phyloP scores from a whole-genome alignment of 148 eudicot genomes.

The Diospyros kaki region DNA sequence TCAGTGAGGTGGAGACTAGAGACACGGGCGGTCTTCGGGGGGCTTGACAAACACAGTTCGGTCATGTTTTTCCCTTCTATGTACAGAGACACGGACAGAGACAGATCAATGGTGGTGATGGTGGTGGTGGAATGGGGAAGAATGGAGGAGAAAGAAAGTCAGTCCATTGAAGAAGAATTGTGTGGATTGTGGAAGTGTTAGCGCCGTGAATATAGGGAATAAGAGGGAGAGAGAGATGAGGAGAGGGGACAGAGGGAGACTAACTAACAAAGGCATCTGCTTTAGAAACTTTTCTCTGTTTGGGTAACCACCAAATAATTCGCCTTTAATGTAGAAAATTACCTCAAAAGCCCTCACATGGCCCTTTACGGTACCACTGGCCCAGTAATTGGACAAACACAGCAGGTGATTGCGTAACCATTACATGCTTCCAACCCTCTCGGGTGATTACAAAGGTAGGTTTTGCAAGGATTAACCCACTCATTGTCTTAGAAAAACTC shows the following conservation, averaged over 20 bases:
- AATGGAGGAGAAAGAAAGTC: constrained; percentile 18
- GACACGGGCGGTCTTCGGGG: constrained; percentile 20
- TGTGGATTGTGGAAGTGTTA: constrained; percentile 29
- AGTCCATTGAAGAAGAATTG: constrained; percentile 10
- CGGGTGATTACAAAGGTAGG: too few species aligned
- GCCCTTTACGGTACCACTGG: too few species aligned
- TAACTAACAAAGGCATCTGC: not conserved
- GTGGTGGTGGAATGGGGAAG: constrained; percentile 24
- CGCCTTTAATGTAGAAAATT: not conserved
- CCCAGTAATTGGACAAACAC: too few species aligned
- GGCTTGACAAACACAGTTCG: constrained; percentile 33
- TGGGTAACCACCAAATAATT: not conserved
- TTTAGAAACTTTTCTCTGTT: not conserved
- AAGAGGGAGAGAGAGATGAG: constrained; percentile 8
- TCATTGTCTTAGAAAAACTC: too few species aligned
- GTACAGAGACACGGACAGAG: constrained; percentile 1
- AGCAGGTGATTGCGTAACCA: not conserved
- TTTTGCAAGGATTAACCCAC: too few species aligned
- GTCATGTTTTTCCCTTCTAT: constrained; percentile 30
- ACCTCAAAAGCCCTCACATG: not conserved
- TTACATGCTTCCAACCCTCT: too few species aligned
- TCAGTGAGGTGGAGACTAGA: constrained; percentile 26
- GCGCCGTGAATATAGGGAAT: constrained; percentile 72
- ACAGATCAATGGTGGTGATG: constrained; percentile 17
- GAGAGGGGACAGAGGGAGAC: not conserved